Conservation (phyloP, 331 rosid genomes). For the Quercus phellos region DNA sequence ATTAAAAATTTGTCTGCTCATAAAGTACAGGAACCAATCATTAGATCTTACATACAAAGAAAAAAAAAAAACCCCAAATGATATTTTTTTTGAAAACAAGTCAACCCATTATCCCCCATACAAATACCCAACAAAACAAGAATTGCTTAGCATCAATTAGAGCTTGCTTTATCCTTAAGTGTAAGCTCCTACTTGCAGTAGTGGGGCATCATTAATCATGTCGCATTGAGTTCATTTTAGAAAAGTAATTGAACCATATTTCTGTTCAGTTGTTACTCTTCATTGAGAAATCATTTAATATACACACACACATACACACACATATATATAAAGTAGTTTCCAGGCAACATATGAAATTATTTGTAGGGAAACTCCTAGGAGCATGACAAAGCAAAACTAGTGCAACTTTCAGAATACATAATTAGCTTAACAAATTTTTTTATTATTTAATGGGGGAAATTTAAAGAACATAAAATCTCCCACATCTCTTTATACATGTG, state of each 20-base stretch:
- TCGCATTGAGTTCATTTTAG: no score
- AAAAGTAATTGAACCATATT: no score
- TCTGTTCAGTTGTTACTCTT: no score
- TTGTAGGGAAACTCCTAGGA: no score
- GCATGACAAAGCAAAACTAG: no score
- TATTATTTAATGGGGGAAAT: background rate
- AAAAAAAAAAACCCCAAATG: background rate
- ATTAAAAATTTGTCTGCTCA: conserved; percentile 51
- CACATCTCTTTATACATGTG: no score
- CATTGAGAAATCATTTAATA: no score
- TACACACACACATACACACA: no score
- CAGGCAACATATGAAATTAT: background rate
- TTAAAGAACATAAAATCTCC: background rate
- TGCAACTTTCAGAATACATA: no score
- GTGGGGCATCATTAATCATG: background rate
- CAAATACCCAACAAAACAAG: background rate
- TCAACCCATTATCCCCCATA: background rate
- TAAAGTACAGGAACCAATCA: conserved; percentile 16
- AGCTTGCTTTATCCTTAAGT: background rate
- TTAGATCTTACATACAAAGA: background rate
- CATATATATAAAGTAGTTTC: background rate
- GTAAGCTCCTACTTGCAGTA: background rate
- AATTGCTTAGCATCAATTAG: background rate
- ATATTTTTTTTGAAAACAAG: background rate
- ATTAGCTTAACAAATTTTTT: no score